A percentile compares a stretch with the other conserved stretches of the same genome.
Evolutionary conservation across 441 rosid genomes (phyloP).

Genomic region (Erodium chrysanthum): DNA sequence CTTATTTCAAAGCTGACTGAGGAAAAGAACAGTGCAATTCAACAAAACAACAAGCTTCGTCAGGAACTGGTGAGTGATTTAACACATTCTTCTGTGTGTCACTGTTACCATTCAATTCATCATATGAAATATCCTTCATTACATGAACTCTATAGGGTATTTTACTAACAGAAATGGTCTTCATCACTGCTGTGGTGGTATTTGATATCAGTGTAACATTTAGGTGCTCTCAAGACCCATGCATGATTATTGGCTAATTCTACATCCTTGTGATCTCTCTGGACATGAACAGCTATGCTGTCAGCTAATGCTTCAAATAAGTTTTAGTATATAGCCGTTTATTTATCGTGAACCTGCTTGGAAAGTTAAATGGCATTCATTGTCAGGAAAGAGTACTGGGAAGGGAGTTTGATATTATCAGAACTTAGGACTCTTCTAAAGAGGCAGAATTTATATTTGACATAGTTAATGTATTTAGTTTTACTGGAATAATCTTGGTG

Average conservation of each 20-base stretch:
- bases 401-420: no score
- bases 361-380: no score
- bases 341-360: background rate
- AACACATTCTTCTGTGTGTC: background rate
- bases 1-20: constrained; percentile 59
- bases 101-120: background rate
- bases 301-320: background rate
- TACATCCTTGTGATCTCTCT: background rate
- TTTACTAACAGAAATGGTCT: background rate
- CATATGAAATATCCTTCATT: background rate
- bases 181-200: background rate
- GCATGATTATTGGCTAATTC: background rate
- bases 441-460: background rate
- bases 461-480: background rate
- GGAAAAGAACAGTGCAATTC: constrained; percentile 56
- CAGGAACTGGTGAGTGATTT: constrained; percentile 58
- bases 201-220: no score
- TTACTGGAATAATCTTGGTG: no score
- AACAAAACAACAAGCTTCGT: constrained; percentile 52
- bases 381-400: no score
- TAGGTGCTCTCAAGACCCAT: background rate
- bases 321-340: background rate
- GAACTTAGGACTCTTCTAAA: no score
- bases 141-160: background rate
- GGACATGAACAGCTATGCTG: background rate